phyloP scores from a whole-genome alignment of 2,329 filamentous ascomycete species.

The Fusarium pilosicola region DNA sequence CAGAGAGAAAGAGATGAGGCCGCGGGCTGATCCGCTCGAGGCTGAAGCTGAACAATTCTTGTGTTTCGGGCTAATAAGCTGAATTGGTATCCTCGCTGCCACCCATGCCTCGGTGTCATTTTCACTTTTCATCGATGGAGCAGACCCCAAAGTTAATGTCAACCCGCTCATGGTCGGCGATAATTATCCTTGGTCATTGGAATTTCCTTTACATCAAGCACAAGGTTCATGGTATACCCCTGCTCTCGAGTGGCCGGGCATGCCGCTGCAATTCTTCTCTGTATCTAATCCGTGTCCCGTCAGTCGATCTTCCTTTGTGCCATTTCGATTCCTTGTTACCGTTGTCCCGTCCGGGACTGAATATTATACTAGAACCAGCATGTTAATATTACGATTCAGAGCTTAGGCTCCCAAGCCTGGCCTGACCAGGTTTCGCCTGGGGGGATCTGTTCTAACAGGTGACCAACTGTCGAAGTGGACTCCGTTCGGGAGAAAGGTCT shows the following conservation, averaged over 20 bases:
- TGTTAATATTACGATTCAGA: conserved; percentile 33
- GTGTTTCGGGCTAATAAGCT: conserved; percentile 30
- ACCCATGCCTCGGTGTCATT: conserved; percentile 28
- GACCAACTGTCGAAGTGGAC: conserved; percentile 40
- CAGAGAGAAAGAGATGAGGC: conserved; percentile 11
- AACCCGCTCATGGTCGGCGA: conserved; percentile 27
- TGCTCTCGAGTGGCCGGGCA: conserved; percentile 38
- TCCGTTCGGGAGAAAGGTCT: conserved; percentile 36
- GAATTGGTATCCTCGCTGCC: conserved; percentile 23
- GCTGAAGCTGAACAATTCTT: conserved; percentile 38
- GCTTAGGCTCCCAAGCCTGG: conserved; percentile 17
- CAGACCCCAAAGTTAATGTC: conserved; percentile 12
- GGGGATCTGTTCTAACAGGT: conserved; percentile 44
- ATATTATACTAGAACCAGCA: conserved; percentile 29
- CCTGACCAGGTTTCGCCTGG: conserved; percentile 38
- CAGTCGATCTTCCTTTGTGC: conserved; percentile 43
- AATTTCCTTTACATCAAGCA: conserved; percentile 25
- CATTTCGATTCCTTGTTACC: conserved; percentile 18
- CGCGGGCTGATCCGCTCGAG: conserved; percentile 28
- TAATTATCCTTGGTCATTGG: conserved; percentile 33
- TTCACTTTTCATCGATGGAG: conserved; percentile 21
- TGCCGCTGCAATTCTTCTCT: conserved; percentile 34
- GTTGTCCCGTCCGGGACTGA: conserved; percentile 21
- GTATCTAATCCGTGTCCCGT: conserved; percentile 41
- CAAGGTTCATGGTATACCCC: conserved; percentile 30